Evolutionary conservation across 805 yeast species (phyloP), one percentile per base, ranked within the genome.

Genomic region (Hermanozyma aechmeae): DNA sequence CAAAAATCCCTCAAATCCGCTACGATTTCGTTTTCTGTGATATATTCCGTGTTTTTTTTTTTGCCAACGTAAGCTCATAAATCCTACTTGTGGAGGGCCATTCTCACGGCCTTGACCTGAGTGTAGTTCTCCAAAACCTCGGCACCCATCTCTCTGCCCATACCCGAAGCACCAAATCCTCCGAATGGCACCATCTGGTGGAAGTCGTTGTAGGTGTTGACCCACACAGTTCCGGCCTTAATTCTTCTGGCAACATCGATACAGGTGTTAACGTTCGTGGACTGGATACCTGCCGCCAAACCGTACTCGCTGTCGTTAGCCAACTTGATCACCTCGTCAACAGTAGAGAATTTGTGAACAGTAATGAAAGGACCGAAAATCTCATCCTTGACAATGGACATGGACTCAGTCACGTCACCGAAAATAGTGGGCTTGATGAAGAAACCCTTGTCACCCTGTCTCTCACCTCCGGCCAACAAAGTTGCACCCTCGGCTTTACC

Each of bases 351-450:
- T 66, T 84, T 85, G 46, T 81, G 65, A 35, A 84, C 73, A 14
- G 86, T 76, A 35, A 83, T 89, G 34, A 87, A 92, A 22, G 97
- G 97, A 33, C 97, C 97, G 46, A 87, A 86, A 53, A 86, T 83
- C 69, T 86, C 96, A 55, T 86, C 96, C 55, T 68, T 72, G 44
- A 82, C 85, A 53, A 87, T 76, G 42, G 67, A 64, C 79, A 75
- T 76, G 50, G 75, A 65, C 53, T 77, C 80, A 14, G 65, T 66
- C 39, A 84, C 95, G 50, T 82, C 85, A 41, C 82, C 78, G 52
- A 86, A 83, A 47, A 87, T 71, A 23, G 96, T 86, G 55, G 96
- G 96, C 52, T 68, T 68, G 39, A 80, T 50, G 44, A 71, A 80
- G 63, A 58, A 78, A 45, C 87, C 89, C 58, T 76, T 79, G 47